phyloP scores from a whole-genome alignment of 1,139 yeast species.

The Pichia sp. region DNA sequence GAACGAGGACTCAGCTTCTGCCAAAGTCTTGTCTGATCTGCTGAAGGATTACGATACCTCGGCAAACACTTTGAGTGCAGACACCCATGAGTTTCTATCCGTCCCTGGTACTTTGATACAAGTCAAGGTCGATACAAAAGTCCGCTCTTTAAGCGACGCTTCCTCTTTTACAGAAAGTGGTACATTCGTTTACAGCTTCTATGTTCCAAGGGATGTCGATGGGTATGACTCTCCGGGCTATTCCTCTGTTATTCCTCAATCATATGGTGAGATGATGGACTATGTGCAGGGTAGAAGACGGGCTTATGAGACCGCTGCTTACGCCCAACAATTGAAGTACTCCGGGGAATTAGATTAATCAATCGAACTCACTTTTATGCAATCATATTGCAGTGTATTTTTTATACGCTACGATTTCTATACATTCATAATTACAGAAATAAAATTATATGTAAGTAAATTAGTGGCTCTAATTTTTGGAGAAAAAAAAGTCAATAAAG shows the following conservation, averaged over 20 bases:
- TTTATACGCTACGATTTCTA: background rate
- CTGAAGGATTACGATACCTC: conserved; percentile 45
- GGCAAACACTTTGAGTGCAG: conserved; percentile 51
- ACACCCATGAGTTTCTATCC: conserved; percentile 57
- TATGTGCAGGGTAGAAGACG: conserved; percentile 87
- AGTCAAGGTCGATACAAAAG: conserved; percentile 80
- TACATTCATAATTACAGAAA: conserved; percentile 1
- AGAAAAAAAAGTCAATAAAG: background rate
- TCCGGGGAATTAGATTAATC: conserved; percentile 18
- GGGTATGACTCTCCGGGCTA: conserved; percentile 40
- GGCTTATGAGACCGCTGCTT: conserved; percentile 76
- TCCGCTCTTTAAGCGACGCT: conserved; percentile 57
- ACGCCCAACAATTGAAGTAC: conserved; percentile 43
- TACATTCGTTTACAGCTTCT: conserved; percentile 82
- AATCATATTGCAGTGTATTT: background rate
- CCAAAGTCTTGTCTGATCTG: conserved; percentile 31
- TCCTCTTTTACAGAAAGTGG: conserved; percentile 69
- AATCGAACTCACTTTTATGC: background rate
- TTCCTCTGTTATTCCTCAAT: conserved; percentile 76
- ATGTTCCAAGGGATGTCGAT: conserved; percentile 59
- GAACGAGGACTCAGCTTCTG: conserved; percentile 34
- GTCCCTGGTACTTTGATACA: conserved; percentile 87
- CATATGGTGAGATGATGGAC: conserved; percentile 89
- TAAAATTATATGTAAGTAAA: background rate
- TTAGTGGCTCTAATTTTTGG: background rate